phyloP scores from a whole-genome alignment of 495 filamentous ascomycete genomes.

The Xylaria cubensis region DNA sequence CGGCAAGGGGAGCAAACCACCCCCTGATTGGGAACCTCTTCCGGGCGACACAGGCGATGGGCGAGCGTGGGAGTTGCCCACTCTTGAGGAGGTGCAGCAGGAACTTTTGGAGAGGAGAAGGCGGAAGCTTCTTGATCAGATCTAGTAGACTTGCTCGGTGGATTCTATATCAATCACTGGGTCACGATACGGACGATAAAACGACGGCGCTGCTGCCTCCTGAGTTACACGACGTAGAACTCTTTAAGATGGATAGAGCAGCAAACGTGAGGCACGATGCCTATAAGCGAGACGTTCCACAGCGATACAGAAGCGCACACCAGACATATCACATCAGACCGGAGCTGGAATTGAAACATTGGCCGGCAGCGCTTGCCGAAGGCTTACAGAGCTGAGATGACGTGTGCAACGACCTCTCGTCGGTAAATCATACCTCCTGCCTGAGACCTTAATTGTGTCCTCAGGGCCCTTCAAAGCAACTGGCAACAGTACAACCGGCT shows the following conservation, averaged over 20 bases:
- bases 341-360: not conserved
- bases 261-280: not conserved
- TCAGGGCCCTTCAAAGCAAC: not conserved
- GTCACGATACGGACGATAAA: not conserved
- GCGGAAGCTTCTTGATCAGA: conserved; percentile 74
- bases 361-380: not conserved
- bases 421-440: not conserved
- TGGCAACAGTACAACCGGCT: not conserved
- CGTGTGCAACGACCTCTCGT: not conserved
- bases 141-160: conserved; percentile 29
- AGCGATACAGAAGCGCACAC: not conserved
- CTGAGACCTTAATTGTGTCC: too few relatives aligned
- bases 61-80: conserved; percentile 82
- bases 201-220: not conserved
- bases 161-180: not conserved
- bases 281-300: not conserved
- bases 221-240: not conserved
- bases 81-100: conserved; percentile 86
- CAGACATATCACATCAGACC: not conserved
- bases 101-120: conserved; percentile 89
- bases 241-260: not conserved
- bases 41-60: conserved; percentile 89
- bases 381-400: not conserved
- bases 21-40: conserved; percentile 78
- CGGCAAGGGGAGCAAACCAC: conserved; percentile 54